These are phyloP conservation scores for Diaporthe nobilis DNA, from an alignment of 2,329 filamentous ascomycete genomes.

Conservation along the genomic window DNA sequence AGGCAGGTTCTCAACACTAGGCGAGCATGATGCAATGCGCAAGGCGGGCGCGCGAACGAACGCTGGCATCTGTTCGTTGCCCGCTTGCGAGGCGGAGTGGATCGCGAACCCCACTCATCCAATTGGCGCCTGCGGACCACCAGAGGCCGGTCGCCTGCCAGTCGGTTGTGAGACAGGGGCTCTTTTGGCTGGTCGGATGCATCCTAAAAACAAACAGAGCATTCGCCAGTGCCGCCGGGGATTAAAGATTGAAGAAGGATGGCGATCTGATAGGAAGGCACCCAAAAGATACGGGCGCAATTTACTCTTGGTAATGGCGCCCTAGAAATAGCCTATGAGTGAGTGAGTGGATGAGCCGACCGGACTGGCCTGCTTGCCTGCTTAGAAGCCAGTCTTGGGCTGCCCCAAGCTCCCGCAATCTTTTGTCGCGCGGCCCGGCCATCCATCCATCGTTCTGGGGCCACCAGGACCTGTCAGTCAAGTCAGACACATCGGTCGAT, in stretches of 20 bases:
- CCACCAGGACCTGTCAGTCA: constrained; percentile 27
- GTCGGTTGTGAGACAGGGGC: constrained; percentile 43
- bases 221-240: constrained; percentile 28
- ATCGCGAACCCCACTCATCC: constrained; percentile 32
- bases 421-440: constrained; percentile 34
- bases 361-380: not conserved
- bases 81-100: constrained; percentile 28
- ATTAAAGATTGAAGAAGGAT: constrained; percentile 5
- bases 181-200: constrained; percentile 39
- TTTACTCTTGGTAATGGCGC: not conserved
- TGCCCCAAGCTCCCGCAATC: constrained; percentile 27
- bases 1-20: constrained; percentile 15
- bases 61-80: constrained; percentile 35
- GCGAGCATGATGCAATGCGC: constrained; percentile 25
- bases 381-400: constrained; percentile 11
- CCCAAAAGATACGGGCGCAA: constrained; percentile 27
- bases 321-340: constrained; percentile 12
- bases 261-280: constrained; percentile 26
- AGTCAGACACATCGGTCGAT: constrained; percentile 27
- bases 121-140: constrained; percentile 42
- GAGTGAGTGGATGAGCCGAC: constrained; percentile 3
- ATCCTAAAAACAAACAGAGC: constrained; percentile 26
- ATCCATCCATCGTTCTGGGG: constrained; percentile 8
- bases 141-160: constrained; percentile 38
- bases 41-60: constrained; percentile 31